Base-by-base conservation (phyloP, 805 yeast species). In the Millerozyma acaciae region DNA sequence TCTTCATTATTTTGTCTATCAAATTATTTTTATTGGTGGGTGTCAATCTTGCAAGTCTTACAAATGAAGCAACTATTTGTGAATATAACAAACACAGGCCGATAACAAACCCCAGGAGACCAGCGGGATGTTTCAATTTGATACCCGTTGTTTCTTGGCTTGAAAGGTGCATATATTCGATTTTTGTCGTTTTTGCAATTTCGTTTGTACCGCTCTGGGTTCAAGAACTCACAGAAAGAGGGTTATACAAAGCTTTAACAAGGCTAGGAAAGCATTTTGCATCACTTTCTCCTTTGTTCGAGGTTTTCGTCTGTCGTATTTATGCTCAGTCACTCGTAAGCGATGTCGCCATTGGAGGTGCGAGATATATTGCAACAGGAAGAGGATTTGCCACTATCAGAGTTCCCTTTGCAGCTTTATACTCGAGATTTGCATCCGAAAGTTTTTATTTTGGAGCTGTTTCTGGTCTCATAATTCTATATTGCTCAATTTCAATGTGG, bases 331-430 rank as follows among this genome's bases (percentile, higher is more conserved):
- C 93, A 8, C 62, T 84, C 47, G 62, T 75, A 36, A 78, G 78
- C 51, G 89, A 84, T 64, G 69, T 84, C 59, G 69, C 82, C 32
- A 76, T 83, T 44, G 94, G 94, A 60, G 93, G 93, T 59, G 94
- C 94, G 42, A 78, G 86, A 65, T 84, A 84, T 65, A 81, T 84
- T 52, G 78, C 89, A 26, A 84, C 93, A 12, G 93, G 93, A 57
- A 74, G 94, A 70, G 89, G 93, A 47, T 83, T 84, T 55, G 90
- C 90, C 28, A 83, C 89, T 30, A 75, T 84, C 13, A 76, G 93
- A 68, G 78, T 79, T 45, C 83, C 85, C 45, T 83, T 84, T 62
- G 72, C 86, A 12, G 80, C 77, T 21, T 63, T 84, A 46, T 84
- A 81, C 54, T 73, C 88, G 14, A 73, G 88, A 62, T 84, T 81